Evolutionary conservation across 139 green algal species (phyloP).

Genomic region (Chlorella sp.): DNA sequence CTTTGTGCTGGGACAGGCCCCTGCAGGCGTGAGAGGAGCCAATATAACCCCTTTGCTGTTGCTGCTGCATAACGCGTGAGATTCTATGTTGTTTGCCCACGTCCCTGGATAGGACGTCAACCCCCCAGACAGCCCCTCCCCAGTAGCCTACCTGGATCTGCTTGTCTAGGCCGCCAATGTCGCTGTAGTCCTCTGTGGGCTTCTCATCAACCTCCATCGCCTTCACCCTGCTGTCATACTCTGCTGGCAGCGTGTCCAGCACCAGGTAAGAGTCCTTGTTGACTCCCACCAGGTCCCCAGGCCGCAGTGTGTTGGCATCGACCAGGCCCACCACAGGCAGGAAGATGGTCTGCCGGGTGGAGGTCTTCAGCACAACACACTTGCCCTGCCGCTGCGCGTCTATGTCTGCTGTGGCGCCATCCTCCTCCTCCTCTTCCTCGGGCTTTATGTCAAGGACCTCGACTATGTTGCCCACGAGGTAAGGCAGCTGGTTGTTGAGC

Average conservation of each 20-base stretch:
- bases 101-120: too few species aligned
- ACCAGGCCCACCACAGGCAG: constrained; percentile 95
- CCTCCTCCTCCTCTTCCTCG: constrained; percentile 87
- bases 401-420: constrained; percentile 77
- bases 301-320: constrained; percentile 79
- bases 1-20: too few species aligned
- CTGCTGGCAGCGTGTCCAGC: constrained; percentile 93
- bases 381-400: constrained; percentile 88
- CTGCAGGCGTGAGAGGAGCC: too few species aligned
- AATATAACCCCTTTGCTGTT: too few species aligned
- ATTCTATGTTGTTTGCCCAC: too few species aligned
- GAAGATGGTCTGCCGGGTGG: constrained; percentile 96
- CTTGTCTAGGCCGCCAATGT: constrained; percentile 96
- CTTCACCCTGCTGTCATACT: constrained; percentile 98
- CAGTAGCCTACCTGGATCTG: too few species aligned
- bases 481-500: constrained; percentile 98
- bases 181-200: constrained; percentile 95
- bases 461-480: constrained; percentile 98
- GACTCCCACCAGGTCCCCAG: constrained; percentile 93
- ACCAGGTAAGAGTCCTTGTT: constrained; percentile 99
- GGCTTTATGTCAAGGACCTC: constrained; percentile 92
- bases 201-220: constrained; percentile 98
- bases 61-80: too few species aligned
- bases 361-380: constrained; percentile 98
- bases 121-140: too few species aligned